Evolutionary conservation across 2,329 filamentous ascomycete genomes (phyloP).

Genomic region (Aspergillus fumigatus): DNA sequence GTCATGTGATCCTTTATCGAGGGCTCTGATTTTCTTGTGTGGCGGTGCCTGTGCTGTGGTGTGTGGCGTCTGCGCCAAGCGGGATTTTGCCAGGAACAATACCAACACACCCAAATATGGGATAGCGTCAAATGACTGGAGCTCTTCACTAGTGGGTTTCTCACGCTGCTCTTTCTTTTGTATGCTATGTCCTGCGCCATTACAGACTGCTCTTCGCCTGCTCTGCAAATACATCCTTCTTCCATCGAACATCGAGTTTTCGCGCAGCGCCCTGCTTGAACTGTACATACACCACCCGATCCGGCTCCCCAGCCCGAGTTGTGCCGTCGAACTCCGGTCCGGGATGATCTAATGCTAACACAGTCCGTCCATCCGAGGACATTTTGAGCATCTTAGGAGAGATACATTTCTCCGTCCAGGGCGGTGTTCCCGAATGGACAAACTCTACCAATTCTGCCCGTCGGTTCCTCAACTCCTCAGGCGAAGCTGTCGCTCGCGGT

Average conservation of each 20-base stretch:
- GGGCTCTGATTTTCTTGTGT: slow-evolving; percentile 16
- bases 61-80: background rate
- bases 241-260: slow-evolving; percentile 49
- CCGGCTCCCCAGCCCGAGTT: slow-evolving; percentile 47
- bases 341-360: slow-evolving; percentile 51
- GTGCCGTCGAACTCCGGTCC: slow-evolving; percentile 52
- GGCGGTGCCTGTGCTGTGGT: background rate
- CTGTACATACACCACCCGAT: slow-evolving; percentile 54
- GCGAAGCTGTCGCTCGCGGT: slow-evolving; percentile 15
- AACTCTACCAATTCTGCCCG: slow-evolving; percentile 46
- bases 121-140: background rate
- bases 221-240: slow-evolving; percentile 44
- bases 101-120: background rate
- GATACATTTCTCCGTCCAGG: slow-evolving; percentile 47
- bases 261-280: slow-evolving; percentile 55
- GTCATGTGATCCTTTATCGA: slow-evolving; percentile 40
- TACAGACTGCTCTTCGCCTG: slow-evolving; percentile 31
- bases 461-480: slow-evolving; percentile 31
- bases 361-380: slow-evolving; percentile 44
- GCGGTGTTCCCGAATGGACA: slow-evolving; percentile 41
- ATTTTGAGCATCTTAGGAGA: slow-evolving; percentile 39
- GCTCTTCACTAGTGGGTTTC: background rate
- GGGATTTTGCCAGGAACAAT: background rate
- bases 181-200: too few relatives aligned
- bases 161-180: too few relatives aligned